Evolutionary conservation across 345 rosid species (phyloP), one percentile per base, ranked within the genome.

Genomic region (Lepidium aucheri): DNA sequence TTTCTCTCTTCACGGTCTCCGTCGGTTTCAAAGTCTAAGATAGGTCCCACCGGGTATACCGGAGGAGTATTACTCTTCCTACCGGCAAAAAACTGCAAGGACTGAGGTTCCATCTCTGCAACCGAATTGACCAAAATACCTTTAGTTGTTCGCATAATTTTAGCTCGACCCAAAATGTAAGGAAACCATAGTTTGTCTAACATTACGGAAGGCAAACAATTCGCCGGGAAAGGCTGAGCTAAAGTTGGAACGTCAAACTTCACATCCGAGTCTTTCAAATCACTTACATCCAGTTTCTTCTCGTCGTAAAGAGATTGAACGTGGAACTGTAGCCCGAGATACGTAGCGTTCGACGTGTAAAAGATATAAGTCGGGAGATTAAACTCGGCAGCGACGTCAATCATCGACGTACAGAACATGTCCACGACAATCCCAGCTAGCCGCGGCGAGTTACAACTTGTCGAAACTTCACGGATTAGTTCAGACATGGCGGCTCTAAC

Each of bases 351-450:
- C 0, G 83, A 74, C 11, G 84, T 65, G 74, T 22, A 81, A 50
- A 69, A 78, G 10, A 77, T 26, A 56, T 86, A 85, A 36, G 58
- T 53, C 8, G 93, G 83, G 10, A 78, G 57, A 1, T 56, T 65
- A 14, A 81, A 46, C 40, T 82, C 83, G 11, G 68, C 43, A 0
- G 87, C 87, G 1, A 84, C 55, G 1, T 83, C 86, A 3, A 77
- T 76, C 80, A 83, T 75, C 3, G 75, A 3, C 0, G 70, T 75
- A 50, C 83, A 85, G 26, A 83, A 80, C 86, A 87, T 71, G 68
- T 80, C 93, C 2, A 81, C 18, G 10, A 84, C 78, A 43, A 86
- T 50, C 13, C 85, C 84, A 3, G 76, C 86, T 0, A 86, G 69
- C 26, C 8, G 30, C 63, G 4, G 67, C 16, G 69, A 17, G 52